Base-by-base conservation (phyloP, 352 stramenopile genomes). In the Globisporangium iwayamae region DNA sequence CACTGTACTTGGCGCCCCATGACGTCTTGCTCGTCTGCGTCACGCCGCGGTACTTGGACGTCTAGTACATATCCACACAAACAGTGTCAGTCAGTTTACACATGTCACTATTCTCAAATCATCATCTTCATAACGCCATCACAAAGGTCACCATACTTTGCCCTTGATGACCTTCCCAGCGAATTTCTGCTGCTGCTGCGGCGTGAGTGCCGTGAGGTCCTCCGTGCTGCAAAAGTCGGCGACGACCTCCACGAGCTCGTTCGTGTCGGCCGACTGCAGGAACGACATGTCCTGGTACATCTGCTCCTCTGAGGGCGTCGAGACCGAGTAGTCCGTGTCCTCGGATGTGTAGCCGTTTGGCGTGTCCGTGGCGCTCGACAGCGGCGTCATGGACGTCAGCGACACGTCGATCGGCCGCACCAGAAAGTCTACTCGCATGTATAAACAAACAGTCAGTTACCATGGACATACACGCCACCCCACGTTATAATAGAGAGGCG, bases 1-100 rank as follows among this genome's bases (percentile, higher is more conserved):
- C 83, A 47, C 79, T 92, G 78, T 94, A 93, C 71, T 93, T 94
- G 63, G 85, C 85, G n/a, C 85, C 84, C 87, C 85, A 96, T 36
- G 81, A 90, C 16, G 82, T 93, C 70, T 94, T 93, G 63, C 83
- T 96, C 30, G 85, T 94, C 66, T 93, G 83, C 10, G 85, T 94
- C 41, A 96, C 85, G 18, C 85, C 85, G 10, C 84, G 82, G 56
- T 91, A 96, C 71, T 93, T 93, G 74, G 87, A 94, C n/a, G 85
- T 94, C 76, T 93, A 56, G 2, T 52, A 56, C 28, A 25, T 46
- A 28, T 18, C 6, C 13, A 55, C 22, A 55, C 5, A 55, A 1
- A 28, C 36, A 41, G 14, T 22, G 41, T 22, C 5, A 47, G 41
- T 41, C 9, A 16, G 13, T 41, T 11, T 4, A n/a, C 14, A 56